Conservation (phyloP, 805 yeast genomes). For the Myxozyma geophila region DNA sequence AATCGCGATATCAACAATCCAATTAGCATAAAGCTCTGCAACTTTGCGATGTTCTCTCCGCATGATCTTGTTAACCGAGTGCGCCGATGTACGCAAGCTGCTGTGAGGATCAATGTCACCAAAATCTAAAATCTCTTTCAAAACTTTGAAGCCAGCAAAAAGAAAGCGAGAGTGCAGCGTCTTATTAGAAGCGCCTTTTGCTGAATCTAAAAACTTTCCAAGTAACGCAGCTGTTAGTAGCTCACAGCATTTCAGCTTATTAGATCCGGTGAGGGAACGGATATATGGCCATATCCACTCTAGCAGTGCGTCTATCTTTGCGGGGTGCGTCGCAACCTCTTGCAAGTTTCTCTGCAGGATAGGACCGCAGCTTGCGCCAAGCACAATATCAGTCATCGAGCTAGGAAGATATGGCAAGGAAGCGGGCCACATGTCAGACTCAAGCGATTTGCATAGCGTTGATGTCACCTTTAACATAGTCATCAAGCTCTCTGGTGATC, state of each 20-base stretch:
- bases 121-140: conserved; percentile 14
- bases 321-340: conserved; percentile 27
- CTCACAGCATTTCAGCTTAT: conserved; percentile 23
- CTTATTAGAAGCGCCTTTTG: conserved; percentile 4
- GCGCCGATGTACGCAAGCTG: not conserved
- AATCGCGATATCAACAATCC: conserved; percentile 40
- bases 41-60: conserved; percentile 52
- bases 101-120: not conserved
- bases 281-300: conserved; percentile 30
- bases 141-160: conserved; percentile 12
- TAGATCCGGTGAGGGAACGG: conserved; percentile 22
- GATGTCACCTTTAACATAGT: conserved; percentile 58
- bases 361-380: conserved; percentile 43
- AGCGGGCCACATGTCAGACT: conserved; percentile 57
- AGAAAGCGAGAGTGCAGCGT: conserved; percentile 3
- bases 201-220: conserved; percentile 18
- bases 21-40: conserved; percentile 52
- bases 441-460: conserved; percentile 51
- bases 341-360: conserved; percentile 41
- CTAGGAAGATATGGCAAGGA: conserved; percentile 60
- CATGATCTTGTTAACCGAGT: conserved; percentile 31
- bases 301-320: conserved; percentile 22
- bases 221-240: conserved; percentile 12
- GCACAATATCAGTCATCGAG: conserved; percentile 63
- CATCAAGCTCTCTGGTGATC: conserved; percentile 52